A percentile compares a stretch with the other conserved stretches of the same genome.
Conservation (phyloP, 73 alveolate species). For the Paramecium sexaurelia region DNA sequence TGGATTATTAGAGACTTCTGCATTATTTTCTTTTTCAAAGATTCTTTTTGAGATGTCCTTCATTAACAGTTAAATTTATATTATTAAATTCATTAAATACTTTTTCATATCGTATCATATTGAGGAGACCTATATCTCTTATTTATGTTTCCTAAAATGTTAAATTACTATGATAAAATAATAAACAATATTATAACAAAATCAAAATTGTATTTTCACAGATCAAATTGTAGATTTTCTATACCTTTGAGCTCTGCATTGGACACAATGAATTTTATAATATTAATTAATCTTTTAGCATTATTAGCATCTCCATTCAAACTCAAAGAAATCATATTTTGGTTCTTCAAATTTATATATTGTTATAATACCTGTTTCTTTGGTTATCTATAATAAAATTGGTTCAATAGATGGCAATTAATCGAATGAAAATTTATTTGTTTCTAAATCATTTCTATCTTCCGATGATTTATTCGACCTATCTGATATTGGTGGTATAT, state of each 20-base stretch:
- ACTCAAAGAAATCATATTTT: slow-evolving; percentile 26
- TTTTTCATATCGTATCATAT: neutral
- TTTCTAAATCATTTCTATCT: neutral
- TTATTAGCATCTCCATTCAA: slow-evolving; percentile 24
- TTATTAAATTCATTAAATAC: neutral
- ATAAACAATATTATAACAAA: neutral
- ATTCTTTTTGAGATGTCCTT: slow-evolving; percentile 41
- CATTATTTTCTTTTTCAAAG: slow-evolving; percentile 49
- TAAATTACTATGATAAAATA: neutral
- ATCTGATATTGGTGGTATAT: slow-evolving; percentile 28
- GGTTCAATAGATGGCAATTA: slow-evolving; percentile 34
- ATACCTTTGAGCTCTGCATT: neutral
- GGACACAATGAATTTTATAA: neutral
- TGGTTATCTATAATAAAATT: neutral
- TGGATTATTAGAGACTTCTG: slow-evolving; percentile 24
- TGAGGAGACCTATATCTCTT: no score
- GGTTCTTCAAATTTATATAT: neutral
- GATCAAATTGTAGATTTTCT: slow-evolving; percentile 25
- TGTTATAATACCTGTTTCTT: neutral
- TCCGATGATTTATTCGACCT: neutral
- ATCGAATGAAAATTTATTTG: slow-evolving; percentile 7
- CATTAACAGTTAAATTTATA: slow-evolving; percentile 11
- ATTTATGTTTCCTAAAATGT: no score
- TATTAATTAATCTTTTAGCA: slow-evolving; percentile 12
- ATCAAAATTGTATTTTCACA: neutral